Base-by-base conservation (phyloP, 108 stramenopile genomes). In the Phaeodactylum tricornutum region DNA sequence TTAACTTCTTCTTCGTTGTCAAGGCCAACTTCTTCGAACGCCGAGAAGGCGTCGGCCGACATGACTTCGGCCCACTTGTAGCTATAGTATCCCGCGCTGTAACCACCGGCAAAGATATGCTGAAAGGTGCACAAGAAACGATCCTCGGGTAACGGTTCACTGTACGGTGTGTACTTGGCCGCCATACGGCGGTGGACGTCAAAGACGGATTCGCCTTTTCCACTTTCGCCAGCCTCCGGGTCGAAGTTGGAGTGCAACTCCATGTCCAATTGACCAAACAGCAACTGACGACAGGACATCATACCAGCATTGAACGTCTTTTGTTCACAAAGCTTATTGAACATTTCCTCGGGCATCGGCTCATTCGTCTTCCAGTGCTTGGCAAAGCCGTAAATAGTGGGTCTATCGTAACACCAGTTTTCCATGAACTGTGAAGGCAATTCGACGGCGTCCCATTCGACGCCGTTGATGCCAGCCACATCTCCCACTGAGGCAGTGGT, bases 51-150 rank as follows among this genome's bases (percentile, higher is more conserved):
- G 64, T 99, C 96, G 1, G 96, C 94, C 44, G 71, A 68, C 94
- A 99, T 95, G 19, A 99, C 71, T 74, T 97, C 96, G 4, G 98
- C 96, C 92, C 93, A 99, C 58, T 93, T 96, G 79, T 96, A 96
- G 11, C 62, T 66, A 57, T 98, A 98, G 61, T 98, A 98, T 17
- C 97, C 94, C 27, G 94, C 92, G 4, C 91, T 70, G 58, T 98
- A 98, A 34, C 97, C 97, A 0, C 95, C 94, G 5, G 85, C 95
- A 72, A 98, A 95, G 41, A 99, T 99, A 60, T 99, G 98, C 16
- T 53, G 50, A 59, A 99, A 99, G 14, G 86, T 68, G 59, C 96
- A 96, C 29, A 99, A 71, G 77, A 99, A 99, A 31, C 98, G 75
- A 64, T 99, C 98, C 47, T 95, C 87, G 8, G 69, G 72, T 6